These are phyloP conservation scores for Coelastrella sp. DNA, from an alignment of 139 green algal genomes.

Conservation along the genomic window DNA sequence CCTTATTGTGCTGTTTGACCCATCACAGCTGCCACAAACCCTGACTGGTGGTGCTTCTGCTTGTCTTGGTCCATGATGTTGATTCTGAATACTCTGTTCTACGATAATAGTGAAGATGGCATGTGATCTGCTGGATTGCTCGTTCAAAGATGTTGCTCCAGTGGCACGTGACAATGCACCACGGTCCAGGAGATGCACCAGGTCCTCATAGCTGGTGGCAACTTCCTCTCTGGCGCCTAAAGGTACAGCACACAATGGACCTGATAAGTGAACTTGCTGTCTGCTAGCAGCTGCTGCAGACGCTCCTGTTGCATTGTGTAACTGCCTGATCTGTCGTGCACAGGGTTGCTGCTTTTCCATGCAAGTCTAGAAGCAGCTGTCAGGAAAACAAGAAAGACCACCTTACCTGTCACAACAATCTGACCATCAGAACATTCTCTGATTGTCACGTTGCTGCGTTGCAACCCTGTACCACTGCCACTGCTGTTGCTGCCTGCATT, in stretches of 20 bases:
- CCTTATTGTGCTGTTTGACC: no score
- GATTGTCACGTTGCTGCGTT: slow-evolving; percentile 7
- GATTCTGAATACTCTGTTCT: slow-evolving; percentile 39
- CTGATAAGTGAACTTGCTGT: neutral
- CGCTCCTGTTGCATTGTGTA: neutral
- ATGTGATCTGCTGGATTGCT: slow-evolving; percentile 86
- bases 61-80: neutral
- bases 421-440: slow-evolving; percentile 36
- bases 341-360: no score
- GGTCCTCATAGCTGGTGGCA: slow-evolving; percentile 40
- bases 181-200: slow-evolving; percentile 58
- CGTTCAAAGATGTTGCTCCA: slow-evolving; percentile 86
- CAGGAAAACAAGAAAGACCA: no score
- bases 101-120: slow-evolving; percentile 89
- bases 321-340: no score
- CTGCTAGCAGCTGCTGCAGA: neutral
- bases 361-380: no score
- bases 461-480: neutral
- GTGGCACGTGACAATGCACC: slow-evolving; percentile 82
- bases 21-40: neutral
- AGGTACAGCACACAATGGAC: no score
- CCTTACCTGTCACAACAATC: slow-evolving; percentile 31
- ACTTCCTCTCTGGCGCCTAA: slow-evolving; percentile 36
- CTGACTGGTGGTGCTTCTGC: neutral
- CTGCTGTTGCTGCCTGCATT: neutral